phyloP scores from a whole-genome alignment of 2,329 filamentous ascomycete genomes.

The Trichoderma sp. region DNA sequence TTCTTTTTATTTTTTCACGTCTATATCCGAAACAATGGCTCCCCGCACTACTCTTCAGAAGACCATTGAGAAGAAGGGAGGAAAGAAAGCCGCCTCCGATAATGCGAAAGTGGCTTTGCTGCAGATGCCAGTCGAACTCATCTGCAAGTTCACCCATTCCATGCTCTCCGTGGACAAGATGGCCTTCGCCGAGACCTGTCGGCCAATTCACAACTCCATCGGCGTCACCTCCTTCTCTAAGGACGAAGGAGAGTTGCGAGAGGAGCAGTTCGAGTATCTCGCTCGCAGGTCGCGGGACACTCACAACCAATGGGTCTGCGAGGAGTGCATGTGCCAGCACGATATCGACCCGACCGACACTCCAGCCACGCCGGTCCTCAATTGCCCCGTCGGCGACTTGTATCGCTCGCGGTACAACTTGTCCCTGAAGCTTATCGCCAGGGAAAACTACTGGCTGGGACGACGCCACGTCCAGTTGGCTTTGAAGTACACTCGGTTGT shows the following conservation, averaged over 20 bases:
- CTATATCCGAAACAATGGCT: neutral
- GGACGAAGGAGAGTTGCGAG: neutral
- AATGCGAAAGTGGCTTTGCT: neutral
- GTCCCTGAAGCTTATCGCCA: neutral
- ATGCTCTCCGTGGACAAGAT: slow-evolving; percentile 7
- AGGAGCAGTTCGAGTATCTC: slow-evolving; percentile 9
- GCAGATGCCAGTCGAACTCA: slow-evolving; percentile 8
- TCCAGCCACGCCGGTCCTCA: neutral
- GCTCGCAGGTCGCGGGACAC: slow-evolving; percentile 13
- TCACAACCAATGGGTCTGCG: slow-evolving; percentile 23
- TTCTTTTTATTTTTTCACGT: neutral
- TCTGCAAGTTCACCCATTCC: neutral
- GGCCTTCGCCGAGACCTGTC: neutral
- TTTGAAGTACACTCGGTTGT: slow-evolving; percentile 23
- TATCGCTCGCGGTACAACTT: neutral
- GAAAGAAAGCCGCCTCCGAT: neutral
- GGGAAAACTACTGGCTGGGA: neutral
- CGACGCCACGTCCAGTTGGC: slow-evolving; percentile 22
- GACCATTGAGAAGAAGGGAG: neutral
- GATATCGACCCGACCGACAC: neutral
- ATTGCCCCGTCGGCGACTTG: neutral
- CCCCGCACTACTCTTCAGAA: neutral
- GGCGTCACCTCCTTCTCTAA: neutral
- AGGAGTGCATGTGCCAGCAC: slow-evolving; percentile 19
- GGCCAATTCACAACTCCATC: neutral